phyloP scores from a whole-genome alignment of 257 asterid species.

The Solanum corneliomulleri region DNA sequence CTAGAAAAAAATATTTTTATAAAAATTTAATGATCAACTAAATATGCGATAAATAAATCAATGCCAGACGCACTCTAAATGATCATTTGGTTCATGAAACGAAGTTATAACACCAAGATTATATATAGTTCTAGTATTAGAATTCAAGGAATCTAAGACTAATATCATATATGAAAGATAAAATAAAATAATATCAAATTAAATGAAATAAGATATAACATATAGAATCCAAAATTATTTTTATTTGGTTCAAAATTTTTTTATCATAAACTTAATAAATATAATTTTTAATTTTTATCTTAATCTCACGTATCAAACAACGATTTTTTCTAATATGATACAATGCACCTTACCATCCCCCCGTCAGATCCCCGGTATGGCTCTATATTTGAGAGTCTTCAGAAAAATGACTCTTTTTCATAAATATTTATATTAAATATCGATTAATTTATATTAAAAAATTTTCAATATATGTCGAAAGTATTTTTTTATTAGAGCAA shows the following conservation, averaged over 20 bases:
- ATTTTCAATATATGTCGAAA: no score
- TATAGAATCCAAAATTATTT: not conserved
- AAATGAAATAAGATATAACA: not conserved
- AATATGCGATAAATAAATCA: no score
- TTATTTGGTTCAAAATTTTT: accelerated
- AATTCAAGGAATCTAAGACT: not conserved
- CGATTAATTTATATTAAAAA: no score
- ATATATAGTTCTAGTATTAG: no score
- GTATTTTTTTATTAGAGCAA: not conserved
- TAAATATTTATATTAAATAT: no score
- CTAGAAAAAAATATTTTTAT: no score
- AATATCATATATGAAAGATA: not conserved
- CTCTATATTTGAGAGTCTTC: not conserved
- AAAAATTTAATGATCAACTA: no score
- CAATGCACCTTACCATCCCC: not conserved
- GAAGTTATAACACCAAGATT: not conserved
- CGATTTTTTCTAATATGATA: not conserved
- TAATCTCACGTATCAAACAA: no score
- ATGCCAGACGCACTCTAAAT: not conserved
- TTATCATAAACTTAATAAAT: no score
- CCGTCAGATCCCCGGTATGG: not conserved
- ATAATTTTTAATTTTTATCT: no score
- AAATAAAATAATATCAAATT: not conserved
- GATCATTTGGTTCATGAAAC: no score
- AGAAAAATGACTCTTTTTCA: not conserved